Conservation (phyloP, 2,329 filamentous ascomycete species). For the Neocucurbitaria cava region DNA sequence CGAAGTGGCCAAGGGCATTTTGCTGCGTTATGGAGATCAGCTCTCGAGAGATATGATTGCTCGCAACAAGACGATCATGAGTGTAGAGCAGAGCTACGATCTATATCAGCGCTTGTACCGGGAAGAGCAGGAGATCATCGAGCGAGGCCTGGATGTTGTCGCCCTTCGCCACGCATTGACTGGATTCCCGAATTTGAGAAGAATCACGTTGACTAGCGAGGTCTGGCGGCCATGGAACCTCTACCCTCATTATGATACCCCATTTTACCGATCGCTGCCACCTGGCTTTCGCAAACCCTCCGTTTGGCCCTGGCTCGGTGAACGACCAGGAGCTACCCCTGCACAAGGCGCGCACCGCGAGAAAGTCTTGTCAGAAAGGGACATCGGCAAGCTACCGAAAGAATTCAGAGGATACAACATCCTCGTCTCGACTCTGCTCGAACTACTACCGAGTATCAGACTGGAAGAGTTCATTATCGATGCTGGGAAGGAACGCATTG, state of each 20-base stretch:
- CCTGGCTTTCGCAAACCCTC: constrained; percentile 51
- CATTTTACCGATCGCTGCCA: constrained; percentile 52
- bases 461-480: constrained; percentile 50
- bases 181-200: constrained; percentile 46
- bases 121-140: constrained; percentile 43
- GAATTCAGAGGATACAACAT: constrained; percentile 44
- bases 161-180: constrained; percentile 45
- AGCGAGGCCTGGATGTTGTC: constrained; percentile 31
- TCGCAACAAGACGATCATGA: constrained; percentile 23
- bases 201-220: constrained; percentile 51
- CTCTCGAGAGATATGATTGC: constrained; percentile 22
- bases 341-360: background rate
- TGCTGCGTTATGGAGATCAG: constrained; percentile 19
- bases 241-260: constrained; percentile 52
- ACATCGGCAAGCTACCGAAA: background rate
- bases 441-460: constrained; percentile 22
- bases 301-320: constrained; percentile 42
- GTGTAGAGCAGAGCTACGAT: constrained; percentile 28
- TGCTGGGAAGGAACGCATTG: constrained; percentile 13
- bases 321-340: constrained; percentile 12
- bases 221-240: constrained; percentile 47
- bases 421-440: constrained; percentile 33
- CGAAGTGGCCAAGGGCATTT: constrained; percentile 21
- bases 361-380: background rate
- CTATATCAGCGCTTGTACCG: constrained; percentile 44